Percentiles rank a stretch among this genome's conserved stretches.
phyloP scores from a whole-genome alignment of 2,329 filamentous ascomycete genomes.

The Neonectria neomacrospora region DNA sequence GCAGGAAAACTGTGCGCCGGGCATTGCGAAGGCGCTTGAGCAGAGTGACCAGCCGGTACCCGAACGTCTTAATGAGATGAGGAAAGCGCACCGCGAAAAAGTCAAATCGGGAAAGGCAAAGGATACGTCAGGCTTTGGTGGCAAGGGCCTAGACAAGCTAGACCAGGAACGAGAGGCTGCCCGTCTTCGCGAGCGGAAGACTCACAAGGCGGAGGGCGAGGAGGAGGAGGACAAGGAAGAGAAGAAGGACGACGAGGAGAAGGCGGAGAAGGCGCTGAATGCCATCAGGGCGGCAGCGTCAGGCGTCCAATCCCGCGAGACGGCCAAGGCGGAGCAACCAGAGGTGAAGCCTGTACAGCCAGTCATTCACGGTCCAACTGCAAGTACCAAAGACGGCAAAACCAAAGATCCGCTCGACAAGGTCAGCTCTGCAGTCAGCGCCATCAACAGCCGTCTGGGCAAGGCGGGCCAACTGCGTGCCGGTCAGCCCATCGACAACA shows the following conservation, averaged over 20 bases:
- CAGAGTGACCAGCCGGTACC: constrained; percentile 90
- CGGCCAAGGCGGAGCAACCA: constrained; percentile 56
- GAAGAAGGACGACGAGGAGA: constrained; percentile 75
- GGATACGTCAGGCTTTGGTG: constrained; percentile 89
- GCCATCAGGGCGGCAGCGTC: constrained; percentile 72
- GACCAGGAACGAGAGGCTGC: constrained; percentile 92
- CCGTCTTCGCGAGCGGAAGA: constrained; percentile 85
- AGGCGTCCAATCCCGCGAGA: constrained; percentile 64
- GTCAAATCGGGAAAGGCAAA: constrained; percentile 94
- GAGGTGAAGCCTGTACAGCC: constrained; percentile 50
- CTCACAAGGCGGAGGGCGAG: constrained; percentile 87
- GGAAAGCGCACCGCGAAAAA: constrained; percentile 83
- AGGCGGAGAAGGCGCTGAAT: constrained; percentile 74
- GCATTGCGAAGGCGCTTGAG: constrained; percentile 90
- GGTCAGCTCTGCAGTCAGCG: constrained; percentile 88
- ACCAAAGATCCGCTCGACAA: constrained; percentile 81
- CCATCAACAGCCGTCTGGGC: constrained; percentile 90
- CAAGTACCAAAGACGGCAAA: constrained; percentile 63
- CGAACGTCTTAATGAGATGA: constrained; percentile 72
- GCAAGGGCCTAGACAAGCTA: constrained; percentile 90
- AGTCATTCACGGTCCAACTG: constrained; percentile 64
- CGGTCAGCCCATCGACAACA: constrained; percentile 97
- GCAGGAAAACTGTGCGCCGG: constrained; percentile 89
- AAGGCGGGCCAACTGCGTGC: constrained; percentile 89
- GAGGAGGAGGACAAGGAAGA: constrained; percentile 87